These are phyloP conservation scores for Hypholoma sublateritium DNA, from an alignment of 768 basidiomycete genomes.

Conservation along the genomic window DNA sequence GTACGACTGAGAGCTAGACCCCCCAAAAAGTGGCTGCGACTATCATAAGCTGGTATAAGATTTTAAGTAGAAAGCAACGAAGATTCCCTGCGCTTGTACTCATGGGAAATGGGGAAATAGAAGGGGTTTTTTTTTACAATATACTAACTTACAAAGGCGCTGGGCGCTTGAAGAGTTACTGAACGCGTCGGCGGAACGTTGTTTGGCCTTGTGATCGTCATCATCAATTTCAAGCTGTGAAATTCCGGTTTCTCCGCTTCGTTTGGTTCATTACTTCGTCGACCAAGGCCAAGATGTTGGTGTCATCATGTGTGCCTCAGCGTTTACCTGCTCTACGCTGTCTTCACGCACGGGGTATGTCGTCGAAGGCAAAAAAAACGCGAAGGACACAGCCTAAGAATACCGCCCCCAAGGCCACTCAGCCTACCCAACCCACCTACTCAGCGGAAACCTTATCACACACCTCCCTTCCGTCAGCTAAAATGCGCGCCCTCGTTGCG, in stretches of 20 bases:
- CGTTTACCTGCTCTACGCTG: slow-evolving; percentile 11
- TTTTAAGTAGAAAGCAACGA: background rate
- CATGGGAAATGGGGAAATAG: no score
- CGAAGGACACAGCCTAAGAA: background rate
- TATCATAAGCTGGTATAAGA: no score
- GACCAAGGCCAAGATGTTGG: slow-evolving; percentile 14
- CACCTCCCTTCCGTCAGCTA: slow-evolving; percentile 47
- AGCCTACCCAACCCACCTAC: slow-evolving; percentile 12
- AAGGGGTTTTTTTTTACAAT: no score
- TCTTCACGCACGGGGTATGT: slow-evolving; percentile 10
- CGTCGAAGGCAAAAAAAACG: slow-evolving; percentile 5
- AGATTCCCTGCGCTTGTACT: background rate
- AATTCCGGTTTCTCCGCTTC: background rate
- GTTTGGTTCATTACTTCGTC: slow-evolving; percentile 1
- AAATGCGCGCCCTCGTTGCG: slow-evolving; percentile 71
- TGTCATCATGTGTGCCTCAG: slow-evolving; percentile 14
- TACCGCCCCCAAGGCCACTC: background rate
- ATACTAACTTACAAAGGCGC: no score
- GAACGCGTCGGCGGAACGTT: no score
- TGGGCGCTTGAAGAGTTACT: no score
- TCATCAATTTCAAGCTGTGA: background rate
- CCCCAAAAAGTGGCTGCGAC: background rate
- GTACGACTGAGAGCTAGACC: no score
- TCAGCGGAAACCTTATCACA: slow-evolving; percentile 23
- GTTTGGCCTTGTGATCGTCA: slow-evolving; percentile 6